phyloP scores from a whole-genome alignment of 139 green algal species.

The Spirogloea muscicola region DNA sequence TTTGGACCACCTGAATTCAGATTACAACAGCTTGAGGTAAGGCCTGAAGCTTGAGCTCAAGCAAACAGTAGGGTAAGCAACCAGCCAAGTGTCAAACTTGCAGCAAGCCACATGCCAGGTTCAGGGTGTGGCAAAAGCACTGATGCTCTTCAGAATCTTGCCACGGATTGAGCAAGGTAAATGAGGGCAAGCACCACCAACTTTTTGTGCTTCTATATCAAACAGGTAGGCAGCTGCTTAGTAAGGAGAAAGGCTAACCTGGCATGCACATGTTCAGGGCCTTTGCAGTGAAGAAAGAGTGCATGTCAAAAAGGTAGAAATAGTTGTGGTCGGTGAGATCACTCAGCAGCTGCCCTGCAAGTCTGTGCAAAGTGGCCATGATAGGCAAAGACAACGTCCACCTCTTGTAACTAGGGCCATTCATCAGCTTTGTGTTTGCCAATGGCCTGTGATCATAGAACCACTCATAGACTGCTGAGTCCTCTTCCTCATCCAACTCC shows the following conservation, averaged over 20 bases:
- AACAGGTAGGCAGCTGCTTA: too few species aligned
- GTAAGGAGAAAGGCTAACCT: too few species aligned
- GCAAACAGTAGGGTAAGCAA: too few species aligned
- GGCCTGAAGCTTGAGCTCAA: too few species aligned
- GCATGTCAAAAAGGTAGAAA: constrained; percentile 97
- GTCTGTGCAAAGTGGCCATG: constrained; percentile 90
- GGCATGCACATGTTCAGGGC: constrained; percentile 96
- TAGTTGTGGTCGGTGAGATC: constrained; percentile 98
- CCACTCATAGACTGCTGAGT: constrained; percentile 78
- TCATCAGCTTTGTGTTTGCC: constrained; percentile 70
- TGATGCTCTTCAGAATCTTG: too few species aligned
- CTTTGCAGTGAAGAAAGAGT: constrained; percentile 82
- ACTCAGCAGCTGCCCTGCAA: constrained; percentile 88
- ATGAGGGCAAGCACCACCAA: too few species aligned
- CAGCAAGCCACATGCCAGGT: too few species aligned
- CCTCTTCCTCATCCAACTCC: constrained; percentile 96
- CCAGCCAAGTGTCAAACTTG: too few species aligned
- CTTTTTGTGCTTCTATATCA: too few species aligned
- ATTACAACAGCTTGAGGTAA: too few species aligned
- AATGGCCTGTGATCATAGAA: constrained; percentile 96
- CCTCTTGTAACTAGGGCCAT: constrained; percentile 69
- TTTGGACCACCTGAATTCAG: constrained; percentile 98
- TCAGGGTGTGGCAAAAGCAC: too few species aligned
- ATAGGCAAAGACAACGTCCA: constrained; percentile 95
- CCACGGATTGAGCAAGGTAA: too few species aligned